These are phyloP conservation scores for Scutellaria minor DNA, from an alignment of 257 asterid genomes.

Conservation along the genomic window DNA sequence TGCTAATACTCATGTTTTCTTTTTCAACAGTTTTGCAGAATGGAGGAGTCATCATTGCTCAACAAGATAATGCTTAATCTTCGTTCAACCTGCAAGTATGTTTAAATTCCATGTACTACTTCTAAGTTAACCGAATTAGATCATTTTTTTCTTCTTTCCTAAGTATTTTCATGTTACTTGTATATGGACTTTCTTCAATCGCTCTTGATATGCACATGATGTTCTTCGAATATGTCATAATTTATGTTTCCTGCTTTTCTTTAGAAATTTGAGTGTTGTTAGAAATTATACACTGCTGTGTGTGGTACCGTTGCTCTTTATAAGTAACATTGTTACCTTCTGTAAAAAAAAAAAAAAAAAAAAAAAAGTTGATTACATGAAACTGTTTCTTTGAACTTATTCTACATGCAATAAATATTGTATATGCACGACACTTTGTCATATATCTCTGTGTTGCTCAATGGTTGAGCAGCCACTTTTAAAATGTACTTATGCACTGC, in stretches of 20 bases:
- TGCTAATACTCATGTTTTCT: not conserved
- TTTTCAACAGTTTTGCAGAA: slow-evolving; percentile 29
- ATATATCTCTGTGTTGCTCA: not conserved
- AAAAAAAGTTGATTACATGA: not conserved
- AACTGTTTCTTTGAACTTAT: not conserved
- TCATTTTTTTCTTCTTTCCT: not conserved
- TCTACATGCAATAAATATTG: not conserved
- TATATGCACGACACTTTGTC: not conserved
- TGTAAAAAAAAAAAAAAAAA: too few relatives aligned
- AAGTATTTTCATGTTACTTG: not conserved
- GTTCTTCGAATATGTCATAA: too few relatives aligned
- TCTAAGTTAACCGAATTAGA: not conserved
- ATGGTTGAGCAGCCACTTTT: not conserved
- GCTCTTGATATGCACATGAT: not conserved
- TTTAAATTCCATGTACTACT: not conserved
- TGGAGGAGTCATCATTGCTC: slow-evolving; percentile 68
- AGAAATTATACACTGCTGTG: not conserved
- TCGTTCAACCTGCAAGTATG: slow-evolving; percentile 81
- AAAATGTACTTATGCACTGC: not conserved
- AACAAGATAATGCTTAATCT: slow-evolving; percentile 62
- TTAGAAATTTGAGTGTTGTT: not conserved
- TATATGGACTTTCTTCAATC: not conserved
- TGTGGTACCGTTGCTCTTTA: slow-evolving; percentile 10
- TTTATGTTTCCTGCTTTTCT: not conserved
- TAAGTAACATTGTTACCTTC: too few relatives aligned